These are phyloP conservation scores for Pleurotus ostreatus DNA, from an alignment of 768 basidiomycete genomes.

Conservation along the genomic window DNA sequence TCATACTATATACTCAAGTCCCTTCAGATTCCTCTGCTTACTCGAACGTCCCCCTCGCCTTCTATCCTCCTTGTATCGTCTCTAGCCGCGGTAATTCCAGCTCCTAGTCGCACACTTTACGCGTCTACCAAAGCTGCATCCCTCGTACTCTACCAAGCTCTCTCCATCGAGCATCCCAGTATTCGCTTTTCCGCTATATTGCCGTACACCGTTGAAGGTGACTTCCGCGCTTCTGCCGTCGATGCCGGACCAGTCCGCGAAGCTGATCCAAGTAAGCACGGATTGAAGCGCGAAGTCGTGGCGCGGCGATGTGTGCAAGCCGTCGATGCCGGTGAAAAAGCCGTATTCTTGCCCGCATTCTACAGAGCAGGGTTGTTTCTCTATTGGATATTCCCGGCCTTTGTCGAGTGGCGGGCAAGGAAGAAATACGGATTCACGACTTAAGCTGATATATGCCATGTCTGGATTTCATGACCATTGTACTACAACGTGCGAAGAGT, in stretches of 20 bases:
- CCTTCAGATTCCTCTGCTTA: slow-evolving; percentile 70
- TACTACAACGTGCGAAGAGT: not conserved
- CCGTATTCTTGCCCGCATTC: slow-evolving; percentile 52
- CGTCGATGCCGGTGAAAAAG: slow-evolving; percentile 52
- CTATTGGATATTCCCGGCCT: slow-evolving; percentile 62
- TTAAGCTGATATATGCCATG: not conserved
- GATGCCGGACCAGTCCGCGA: slow-evolving; percentile 48
- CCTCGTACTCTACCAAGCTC: slow-evolving; percentile 70
- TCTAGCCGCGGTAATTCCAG: slow-evolving; percentile 73
- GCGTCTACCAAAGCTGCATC: slow-evolving; percentile 80
- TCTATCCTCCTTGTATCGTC: slow-evolving; percentile 79
- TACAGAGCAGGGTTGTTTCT: slow-evolving; percentile 47
- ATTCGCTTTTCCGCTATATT: slow-evolving; percentile 61
- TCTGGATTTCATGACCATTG: not conserved
- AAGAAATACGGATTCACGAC: slow-evolving; percentile 59
- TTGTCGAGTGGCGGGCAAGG: slow-evolving; percentile 54
- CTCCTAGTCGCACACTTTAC: slow-evolving; percentile 85
- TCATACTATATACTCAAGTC: not conserved
- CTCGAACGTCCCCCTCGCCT: slow-evolving; percentile 58
- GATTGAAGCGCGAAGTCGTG: slow-evolving; percentile 57
- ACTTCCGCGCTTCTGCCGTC: slow-evolving; percentile 77
- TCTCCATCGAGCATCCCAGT: slow-evolving; percentile 74
- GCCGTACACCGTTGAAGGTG: slow-evolving; percentile 70
- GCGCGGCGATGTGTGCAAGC: slow-evolving; percentile 57
- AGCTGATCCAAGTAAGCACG: slow-evolving; percentile 50